phyloP scores from a whole-genome alignment of 2,329 filamentous ascomycete genomes.

The Pyrenochaeta sp. region DNA sequence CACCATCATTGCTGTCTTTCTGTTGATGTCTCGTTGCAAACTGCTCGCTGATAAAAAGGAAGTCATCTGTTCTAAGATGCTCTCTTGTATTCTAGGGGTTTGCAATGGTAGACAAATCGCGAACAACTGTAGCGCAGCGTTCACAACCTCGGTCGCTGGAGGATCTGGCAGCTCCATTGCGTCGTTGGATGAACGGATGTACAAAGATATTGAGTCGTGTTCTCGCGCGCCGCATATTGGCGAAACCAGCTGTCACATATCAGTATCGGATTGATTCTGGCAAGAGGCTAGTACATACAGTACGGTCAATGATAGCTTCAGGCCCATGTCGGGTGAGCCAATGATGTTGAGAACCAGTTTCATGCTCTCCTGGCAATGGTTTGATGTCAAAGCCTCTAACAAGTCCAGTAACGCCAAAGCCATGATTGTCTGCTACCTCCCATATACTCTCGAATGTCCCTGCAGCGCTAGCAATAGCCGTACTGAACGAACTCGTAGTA shows the following conservation, averaged over 20 bases:
- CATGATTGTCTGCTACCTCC: slow-evolving; percentile 94
- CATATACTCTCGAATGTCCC: slow-evolving; percentile 92
- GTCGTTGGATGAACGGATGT: slow-evolving; percentile 65
- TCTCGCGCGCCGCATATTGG: slow-evolving; percentile 86
- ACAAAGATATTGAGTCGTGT: slow-evolving; percentile 86
- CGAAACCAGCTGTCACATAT: slow-evolving; percentile 48
- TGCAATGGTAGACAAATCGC: slow-evolving; percentile 90
- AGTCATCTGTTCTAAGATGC: slow-evolving; percentile 90
- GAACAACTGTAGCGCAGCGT: slow-evolving; percentile 92
- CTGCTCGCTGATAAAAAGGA: slow-evolving; percentile 84
- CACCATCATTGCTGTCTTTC: slow-evolving; percentile 88
- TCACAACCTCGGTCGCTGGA: slow-evolving; percentile 90
- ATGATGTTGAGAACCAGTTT: slow-evolving; percentile 55
- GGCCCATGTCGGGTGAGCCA: slow-evolving; percentile 65
- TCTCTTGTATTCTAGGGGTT: slow-evolving; percentile 91
- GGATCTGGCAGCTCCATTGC: slow-evolving; percentile 71
- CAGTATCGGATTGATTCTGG: slow-evolving; percentile 4
- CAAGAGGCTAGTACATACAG: slow-evolving; percentile 34
- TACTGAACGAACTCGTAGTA: slow-evolving; percentile 82
- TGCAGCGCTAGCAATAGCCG: slow-evolving; percentile 88
- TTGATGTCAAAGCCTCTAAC: slow-evolving; percentile 79
- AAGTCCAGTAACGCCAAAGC: slow-evolving; percentile 90
- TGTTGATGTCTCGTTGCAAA: slow-evolving; percentile 83
- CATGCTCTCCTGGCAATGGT: slow-evolving; percentile 69
- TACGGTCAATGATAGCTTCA: slow-evolving; percentile 70